Evolutionary conservation across 345 rosid species (phyloP).

Genomic region (Salix dunnii): DNA sequence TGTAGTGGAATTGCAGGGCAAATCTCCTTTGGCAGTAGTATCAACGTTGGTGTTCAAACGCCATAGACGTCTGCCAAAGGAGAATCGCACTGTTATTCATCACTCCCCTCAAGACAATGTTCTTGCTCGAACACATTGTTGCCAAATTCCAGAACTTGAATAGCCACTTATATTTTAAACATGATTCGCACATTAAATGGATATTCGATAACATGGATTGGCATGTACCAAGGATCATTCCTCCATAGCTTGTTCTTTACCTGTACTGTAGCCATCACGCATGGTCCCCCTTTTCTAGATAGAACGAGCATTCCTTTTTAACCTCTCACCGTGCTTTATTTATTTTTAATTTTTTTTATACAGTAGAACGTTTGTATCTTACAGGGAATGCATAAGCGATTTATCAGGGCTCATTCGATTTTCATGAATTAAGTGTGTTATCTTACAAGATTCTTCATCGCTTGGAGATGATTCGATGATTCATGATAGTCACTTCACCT

Average conservation of each 20-base stretch:
- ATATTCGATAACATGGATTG: slow-evolving; percentile 23
- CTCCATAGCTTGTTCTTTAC: slow-evolving; percentile 16
- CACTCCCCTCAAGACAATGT: slow-evolving; percentile 12
- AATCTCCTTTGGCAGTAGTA: slow-evolving; percentile 61
- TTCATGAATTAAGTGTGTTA: no score
- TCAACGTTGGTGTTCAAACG: background rate
- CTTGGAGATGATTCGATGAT: no score
- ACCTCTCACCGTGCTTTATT: background rate
- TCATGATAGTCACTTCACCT: no score
- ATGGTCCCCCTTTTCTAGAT: slow-evolving; percentile 36
- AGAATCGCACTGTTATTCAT: slow-evolving; percentile 41
- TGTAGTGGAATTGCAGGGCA: slow-evolving; percentile 47
- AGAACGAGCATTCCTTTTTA: background rate
- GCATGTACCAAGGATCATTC: slow-evolving; percentile 40
- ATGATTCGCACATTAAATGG: slow-evolving; percentile 36
- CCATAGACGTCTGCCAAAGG: slow-evolving; percentile 31
- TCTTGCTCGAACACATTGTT: background rate
- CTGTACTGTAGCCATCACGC: background rate
- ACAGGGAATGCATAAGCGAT: no score
- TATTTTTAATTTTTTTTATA: slow-evolving; percentile 2
- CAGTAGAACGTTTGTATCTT: background rate
- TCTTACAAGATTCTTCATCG: no score
- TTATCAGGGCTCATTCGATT: no score
- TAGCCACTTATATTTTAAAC: slow-evolving; percentile 7
- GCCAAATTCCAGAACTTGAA: background rate